Evolutionary conservation across 768 basidiomycete species (phyloP).

Genomic region (Naganishia randhawae): DNA sequence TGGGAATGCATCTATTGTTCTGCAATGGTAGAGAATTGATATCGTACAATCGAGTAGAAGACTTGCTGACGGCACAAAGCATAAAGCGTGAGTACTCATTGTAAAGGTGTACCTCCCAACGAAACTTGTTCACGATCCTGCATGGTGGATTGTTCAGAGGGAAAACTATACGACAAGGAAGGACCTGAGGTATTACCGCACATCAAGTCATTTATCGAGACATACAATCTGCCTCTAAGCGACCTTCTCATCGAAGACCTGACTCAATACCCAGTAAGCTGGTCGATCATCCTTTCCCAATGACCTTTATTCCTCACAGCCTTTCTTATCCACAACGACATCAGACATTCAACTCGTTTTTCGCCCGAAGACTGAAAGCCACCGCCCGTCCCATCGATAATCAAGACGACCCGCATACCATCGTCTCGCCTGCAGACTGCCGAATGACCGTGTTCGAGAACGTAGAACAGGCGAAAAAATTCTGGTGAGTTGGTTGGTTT

Average conservation of each 20-base stretch:
- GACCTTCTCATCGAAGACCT: constrained; percentile 67
- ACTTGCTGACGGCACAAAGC: constrained; percentile 42
- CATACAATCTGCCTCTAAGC: constrained; percentile 55
- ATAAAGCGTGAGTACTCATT: constrained; percentile 41
- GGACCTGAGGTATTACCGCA: constrained; percentile 46
- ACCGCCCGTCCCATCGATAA: constrained; percentile 63
- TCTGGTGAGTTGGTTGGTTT: constrained; percentile 60
- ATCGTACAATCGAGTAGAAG: constrained; percentile 33
- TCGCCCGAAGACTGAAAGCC: constrained; percentile 61
- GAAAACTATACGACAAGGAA: constrained; percentile 45
- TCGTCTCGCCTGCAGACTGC: constrained; percentile 70
- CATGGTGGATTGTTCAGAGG: constrained; percentile 33
- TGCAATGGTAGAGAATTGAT: constrained; percentile 46
- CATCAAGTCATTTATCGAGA: constrained; percentile 49
- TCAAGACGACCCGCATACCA: constrained; percentile 55
- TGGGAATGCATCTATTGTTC: constrained; percentile 68
- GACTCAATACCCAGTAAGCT: constrained; percentile 55
- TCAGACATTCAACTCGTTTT: constrained; percentile 72
- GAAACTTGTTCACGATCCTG: not conserved
- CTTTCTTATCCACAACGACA: not conserved
- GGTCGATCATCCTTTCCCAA: not conserved
- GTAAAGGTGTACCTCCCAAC: not conserved
- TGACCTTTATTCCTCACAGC: not conserved
- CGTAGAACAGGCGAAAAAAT: constrained; percentile 60
- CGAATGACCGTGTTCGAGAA: constrained; percentile 66